Evolutionary conservation across 306 rosid species (phyloP), one percentile per base, ranked within the genome.

Genomic region (Casuarina equisetifolia): DNA sequence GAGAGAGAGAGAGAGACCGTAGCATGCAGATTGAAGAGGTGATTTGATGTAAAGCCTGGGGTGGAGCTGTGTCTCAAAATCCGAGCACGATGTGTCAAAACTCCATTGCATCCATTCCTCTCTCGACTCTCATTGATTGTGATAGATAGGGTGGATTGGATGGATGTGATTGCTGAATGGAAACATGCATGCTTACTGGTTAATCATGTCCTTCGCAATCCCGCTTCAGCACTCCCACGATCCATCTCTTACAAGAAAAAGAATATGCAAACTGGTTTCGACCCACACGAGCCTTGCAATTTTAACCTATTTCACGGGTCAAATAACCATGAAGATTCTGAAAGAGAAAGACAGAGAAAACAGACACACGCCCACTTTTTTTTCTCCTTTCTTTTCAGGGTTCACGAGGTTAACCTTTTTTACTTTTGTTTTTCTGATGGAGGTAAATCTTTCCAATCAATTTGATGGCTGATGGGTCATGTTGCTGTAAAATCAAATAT

Each of bases 1-100:
- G 15, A 13, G 9, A 6, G 32, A n/a, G 43, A 48, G 20, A 75
- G 76, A 66, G 83, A 75, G 76, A 69, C 80, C 74, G 68, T 61
- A 81, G 85, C 89, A 81, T 87, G 88, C 91, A 87, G 84, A 83
- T 89, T 80, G 90, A 87, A 76, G 87, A 79, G 86, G 70, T 82
- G 84, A 85, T 85, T 85, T 85, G 93, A 87, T 89, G 79, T 84
- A 83, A 87, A 84, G 89, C 85, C 86, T 84, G 87, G 58, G 9
- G 35, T 58, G 46, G 48, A 80, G 90, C 70, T 84, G 79, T 68
- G 83, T 84, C 93, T 88, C 87, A 90, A 88, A 91, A 85, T 88
- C 79, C 84, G 93, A 90, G 98, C 96, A 83, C 86, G 95, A 87
- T 88, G 90, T 87, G 97, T 91, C 97, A 91, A 88, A 89, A 81